Base-by-base conservation (phyloP, 2,329 filamentous ascomycete species). In the Trichoderma arundinaceum region DNA sequence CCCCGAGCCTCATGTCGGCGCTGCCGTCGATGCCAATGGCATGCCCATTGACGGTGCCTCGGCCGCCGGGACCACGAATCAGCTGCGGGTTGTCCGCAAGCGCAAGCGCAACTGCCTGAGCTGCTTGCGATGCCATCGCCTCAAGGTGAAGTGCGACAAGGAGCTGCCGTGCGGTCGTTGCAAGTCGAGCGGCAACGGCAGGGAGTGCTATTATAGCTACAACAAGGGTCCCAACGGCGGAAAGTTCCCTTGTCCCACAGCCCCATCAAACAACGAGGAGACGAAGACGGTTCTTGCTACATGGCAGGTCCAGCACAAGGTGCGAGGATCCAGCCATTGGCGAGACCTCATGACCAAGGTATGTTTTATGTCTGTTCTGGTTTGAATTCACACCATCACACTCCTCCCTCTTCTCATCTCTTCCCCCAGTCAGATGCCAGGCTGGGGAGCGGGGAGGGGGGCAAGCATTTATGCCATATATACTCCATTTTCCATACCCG, bases 101-200 rank as follows among this genome's bases (percentile, higher is more conserved):
- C 75, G 76, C 43, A 78, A 77, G 67, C 72, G 76, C 41, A 77
- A 76, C 48, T 77, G 76, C 63, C 69, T 77, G 10, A 77, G 76
- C 66, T 78, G 76, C 33, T 63, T 75, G 33, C 72, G 76, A 38
- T 78, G 76, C 61, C 76, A 77, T 61, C 73, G 75, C 13, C 74
- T 77, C 66, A 78, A 78, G 59, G 76, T 78, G 52, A 78, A 77
- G 64, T 78, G 76, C 60, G 76, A 78, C 69, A 78, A 77, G 68
- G 74, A 76, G 66, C 68, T 77, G 52, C 76, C 76, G 3, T 78
- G 76, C 51, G 74, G 73, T 2, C 73, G 76, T 1, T 78, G 76
- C 69, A 74, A 74, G 59, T 68, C 71, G 7, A 77, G 74, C 39
- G 75, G 76, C 22, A 76, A 77, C 52, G 75, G 72, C 10, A 68